Conservation (phyloP, 2,329 filamentous ascomycete species). For the Lizonia empirigonia region DNA sequence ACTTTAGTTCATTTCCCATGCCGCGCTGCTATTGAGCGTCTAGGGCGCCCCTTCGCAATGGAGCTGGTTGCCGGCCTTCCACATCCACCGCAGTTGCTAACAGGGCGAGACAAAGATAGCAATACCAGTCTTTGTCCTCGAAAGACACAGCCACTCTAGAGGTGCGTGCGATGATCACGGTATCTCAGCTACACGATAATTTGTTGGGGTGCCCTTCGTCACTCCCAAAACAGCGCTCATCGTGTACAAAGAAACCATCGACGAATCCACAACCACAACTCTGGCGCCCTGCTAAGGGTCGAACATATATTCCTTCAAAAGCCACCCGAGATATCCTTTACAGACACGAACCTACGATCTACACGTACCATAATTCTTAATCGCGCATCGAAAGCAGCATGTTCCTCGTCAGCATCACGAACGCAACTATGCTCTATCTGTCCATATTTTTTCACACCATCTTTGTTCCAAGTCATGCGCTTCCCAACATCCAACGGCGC, state of each 20-base stretch:
- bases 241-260: slow-evolving; percentile 5
- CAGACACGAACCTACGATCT: slow-evolving; percentile 7
- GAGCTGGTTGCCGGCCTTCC: slow-evolving; percentile 26
- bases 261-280: slow-evolving; percentile 8
- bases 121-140: slow-evolving; percentile 23
- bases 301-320: not conserved
- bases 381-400: not conserved
- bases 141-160: slow-evolving; percentile 6
- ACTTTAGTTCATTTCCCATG: slow-evolving; percentile 20
- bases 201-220: slow-evolving; percentile 4
- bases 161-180: slow-evolving; percentile 6
- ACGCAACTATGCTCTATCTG: slow-evolving; percentile 10
- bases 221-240: slow-evolving; percentile 7
- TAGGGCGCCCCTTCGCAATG: slow-evolving; percentile 37
- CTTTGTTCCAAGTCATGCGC: slow-evolving; percentile 18
- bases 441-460: slow-evolving; percentile 17
- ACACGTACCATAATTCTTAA: slow-evolving; percentile 14
- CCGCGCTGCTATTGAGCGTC: slow-evolving; percentile 27
- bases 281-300: not conserved
- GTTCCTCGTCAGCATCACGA: slow-evolving; percentile 1
- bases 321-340: not conserved
- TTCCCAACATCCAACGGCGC: slow-evolving; percentile 29
- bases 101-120: slow-evolving; percentile 28
- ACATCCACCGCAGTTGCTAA: slow-evolving; percentile 35
- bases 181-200: not conserved